phyloP scores from a whole-genome alignment of 257 asterid genomes.

The Ballota nigra region DNA sequence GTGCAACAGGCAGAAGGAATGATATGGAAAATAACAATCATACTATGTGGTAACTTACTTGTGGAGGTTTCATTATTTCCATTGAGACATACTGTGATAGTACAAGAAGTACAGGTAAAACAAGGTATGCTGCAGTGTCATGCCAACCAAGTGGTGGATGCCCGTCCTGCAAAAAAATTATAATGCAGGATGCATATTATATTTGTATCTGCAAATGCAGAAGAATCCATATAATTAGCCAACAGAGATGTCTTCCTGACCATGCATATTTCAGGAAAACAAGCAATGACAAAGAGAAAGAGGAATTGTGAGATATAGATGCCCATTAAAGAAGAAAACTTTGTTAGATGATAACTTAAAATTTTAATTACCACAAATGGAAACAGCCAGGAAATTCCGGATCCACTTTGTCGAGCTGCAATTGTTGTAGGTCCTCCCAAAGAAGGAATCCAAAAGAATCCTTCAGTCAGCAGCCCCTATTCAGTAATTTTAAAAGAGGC shows the following conservation, averaged over 20 bases:
- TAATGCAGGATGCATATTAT: slow-evolving; percentile 19
- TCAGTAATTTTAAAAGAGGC: slow-evolving; percentile 16
- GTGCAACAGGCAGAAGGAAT: slow-evolving; percentile 28
- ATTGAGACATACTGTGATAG: slow-evolving; percentile 84
- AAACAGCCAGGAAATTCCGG: slow-evolving; percentile 94
- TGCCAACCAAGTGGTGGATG: slow-evolving; percentile 99
- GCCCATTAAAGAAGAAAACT: slow-evolving; percentile 6
- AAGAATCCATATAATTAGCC: slow-evolving; percentile 13
- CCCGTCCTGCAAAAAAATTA: slow-evolving; percentile 70
- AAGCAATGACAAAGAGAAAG: slow-evolving; percentile 6
- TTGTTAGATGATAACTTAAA: not conserved
- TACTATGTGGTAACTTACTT: slow-evolving; percentile 49
- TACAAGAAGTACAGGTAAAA: slow-evolving; percentile 87
- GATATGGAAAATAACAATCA: not conserved
- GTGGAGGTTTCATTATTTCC: slow-evolving; percentile 99
- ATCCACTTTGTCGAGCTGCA: slow-evolving; percentile 98
- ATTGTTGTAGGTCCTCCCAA: slow-evolving; percentile 99
- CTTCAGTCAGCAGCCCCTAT: slow-evolving; percentile 96
- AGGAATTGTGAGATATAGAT: slow-evolving; percentile 15
- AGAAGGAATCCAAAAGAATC: slow-evolving; percentile 99
- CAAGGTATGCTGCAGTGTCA: slow-evolving; percentile 95
- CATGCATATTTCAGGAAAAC: slow-evolving; percentile 1
- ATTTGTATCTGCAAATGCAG: not conserved
- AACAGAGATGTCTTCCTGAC: not conserved
- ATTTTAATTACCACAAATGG: slow-evolving; percentile 82